Base-by-base conservation (phyloP, 805 yeast genomes). In the Saccharomycopsis fermentans region DNA sequence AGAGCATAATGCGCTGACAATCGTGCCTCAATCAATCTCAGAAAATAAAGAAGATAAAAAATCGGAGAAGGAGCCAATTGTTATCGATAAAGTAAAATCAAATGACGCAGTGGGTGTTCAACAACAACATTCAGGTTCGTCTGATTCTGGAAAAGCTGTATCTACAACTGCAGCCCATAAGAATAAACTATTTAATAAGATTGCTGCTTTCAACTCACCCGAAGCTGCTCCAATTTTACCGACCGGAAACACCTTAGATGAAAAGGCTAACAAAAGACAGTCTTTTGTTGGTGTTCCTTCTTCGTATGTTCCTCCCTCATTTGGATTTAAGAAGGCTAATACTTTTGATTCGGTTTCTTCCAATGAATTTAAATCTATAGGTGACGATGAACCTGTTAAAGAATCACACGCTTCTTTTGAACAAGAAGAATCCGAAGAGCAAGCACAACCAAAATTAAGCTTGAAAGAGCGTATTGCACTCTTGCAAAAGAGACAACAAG, bases 401-500 rank as follows among this genome's bases (percentile, higher is more conserved):
- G 43, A 17, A 65, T 24, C 59, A 80, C 26, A 12, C 16, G 6
- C 62, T 55, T 62, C 59, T 19, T 56, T 59, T 12, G 63, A 55
- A 14, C 35, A 53, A 12, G 32, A 67, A 21, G 71, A 66, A 4
- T 64, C 66, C 27, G 73, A 76, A 58, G 81, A 80, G 59, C 81
- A 76, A 32, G 85, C 78, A 35, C 81, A 78, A 36, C 96, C 96
- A 8, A 83, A 87, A 64, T 71, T 90, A 74, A 85, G 95, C 59
- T 74, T 92, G 65, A 86, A 86, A 68, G 97, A 94, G 65, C 79
- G 98, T 63, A 90, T 92, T 68, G 89, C 90, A 4, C 66, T 88
- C 66, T 75, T 92, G 55, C 96, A 91, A 69, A 81, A 88, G 66
- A 83, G 84, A 59, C 96, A 89, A 67, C 81, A 80, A 60, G 87